Base-by-base conservation (phyloP, 2,329 filamentous ascomycete species). In the Trichoderma sp. region DNA sequence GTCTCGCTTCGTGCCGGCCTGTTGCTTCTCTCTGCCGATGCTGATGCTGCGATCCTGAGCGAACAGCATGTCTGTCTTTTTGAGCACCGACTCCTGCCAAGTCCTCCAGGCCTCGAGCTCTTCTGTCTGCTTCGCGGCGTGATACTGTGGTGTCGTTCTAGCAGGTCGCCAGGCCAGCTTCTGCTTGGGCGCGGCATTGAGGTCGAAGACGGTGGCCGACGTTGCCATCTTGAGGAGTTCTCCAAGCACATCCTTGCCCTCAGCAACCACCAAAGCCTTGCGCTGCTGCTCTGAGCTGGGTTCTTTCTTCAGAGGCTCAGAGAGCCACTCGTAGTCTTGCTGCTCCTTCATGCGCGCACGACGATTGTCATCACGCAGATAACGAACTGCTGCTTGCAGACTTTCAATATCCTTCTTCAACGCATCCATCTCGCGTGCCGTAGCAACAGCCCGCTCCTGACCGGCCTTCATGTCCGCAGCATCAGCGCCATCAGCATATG, bases 381-480 rank as follows among this genome's bases (percentile, higher is more conserved):
- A 93, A 12, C 91, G 88, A 63, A 94, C 90, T 1, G 92, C 91
- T 2, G 90, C 88, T 81, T 94, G 88, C 74, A 93, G 83, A 78
- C 87, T 87, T 74, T 87, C 88, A 79, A 95, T 91, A 76, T 96
- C 92, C 78, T 88, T 88, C 82, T 92, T 91, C 78, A 95, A 89
- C 11, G 87, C 86, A 78, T 95, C 93, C 85, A 95, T 92, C 83
- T 96, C 93, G 71, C 91, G 89, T 33, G 91, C 91, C 1, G 91
- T 93, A 5, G 92, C 91, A 64, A 93, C 92, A 33, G 92, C 91
- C 31, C 90, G 89, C 81, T 93, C 91, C 80, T 92, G 89, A 27
- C 90, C 89, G 12, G 89, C 88, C 83, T 89, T 90, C 76, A 87
- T 85, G 16, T 86, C 87, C 18, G 85, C 87, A 60, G 87, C 85